Evolutionary conservation across 2,329 filamentous ascomycete species (phyloP), one percentile per base, ranked within the genome.

Genomic region (Venturia carpophila): DNA sequence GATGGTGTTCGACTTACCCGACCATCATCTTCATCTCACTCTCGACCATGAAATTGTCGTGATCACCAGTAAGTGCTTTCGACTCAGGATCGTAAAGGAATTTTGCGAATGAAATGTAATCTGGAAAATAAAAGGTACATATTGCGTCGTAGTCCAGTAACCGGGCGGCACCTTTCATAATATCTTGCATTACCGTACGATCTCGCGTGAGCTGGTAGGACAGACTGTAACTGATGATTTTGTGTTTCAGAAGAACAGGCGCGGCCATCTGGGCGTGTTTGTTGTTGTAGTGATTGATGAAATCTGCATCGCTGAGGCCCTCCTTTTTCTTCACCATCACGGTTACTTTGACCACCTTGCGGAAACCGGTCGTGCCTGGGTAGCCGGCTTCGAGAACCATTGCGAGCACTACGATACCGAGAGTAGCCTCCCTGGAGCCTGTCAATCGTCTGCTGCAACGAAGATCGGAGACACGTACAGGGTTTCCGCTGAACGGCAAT

Each of bases 111-210:
- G 74, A 73, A 64, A 75, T 72, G 66, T 79, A 80, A 68, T 79
- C 77, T 61, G 74, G 74, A 67, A 80, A 80, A 64, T 79, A 77
- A 69, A 79, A 79, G 13, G 77, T 79, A 71, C 78, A 80, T 42
- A 80, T 79, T 61, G 78, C 78, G 67, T 80, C 78, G 69, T 78
- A 79, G 62, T 77, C 74, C 61, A 78, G 68, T 66, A 80, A 72
- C 62, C 74, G 71, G 10, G 77, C 78, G 64, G 78, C 75, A 24
- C 78, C 78, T 65, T 77, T 76, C 68, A 80, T 70, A 69, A 79
- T 80, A 67, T 80, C 78, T 62, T 76, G 74, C 63, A 79, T 74
- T 62, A 77, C 76, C 62, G 75, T 78, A 37, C 76, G 74, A 66
- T 80, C 78, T 17, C 77, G 73, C 63, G 75, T 69, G 3, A 79